Conservation (phyloP, 2,329 filamentous ascomycete genomes). For the Pestalotiopsis fici region DNA sequence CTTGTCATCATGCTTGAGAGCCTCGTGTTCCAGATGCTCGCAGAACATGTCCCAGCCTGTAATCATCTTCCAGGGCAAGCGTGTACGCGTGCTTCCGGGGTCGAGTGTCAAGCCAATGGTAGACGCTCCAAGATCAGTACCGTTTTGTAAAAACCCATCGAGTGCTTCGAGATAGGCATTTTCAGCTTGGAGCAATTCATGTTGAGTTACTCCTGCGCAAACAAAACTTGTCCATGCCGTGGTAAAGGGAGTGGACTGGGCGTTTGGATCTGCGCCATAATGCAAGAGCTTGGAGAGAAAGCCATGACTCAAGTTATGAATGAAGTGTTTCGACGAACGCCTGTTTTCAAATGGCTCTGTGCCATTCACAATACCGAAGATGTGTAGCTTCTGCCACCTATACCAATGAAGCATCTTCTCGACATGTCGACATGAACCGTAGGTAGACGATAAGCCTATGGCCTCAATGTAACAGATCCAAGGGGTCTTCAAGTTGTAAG, state of each 20-base stretch:
- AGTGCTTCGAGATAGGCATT: background rate
- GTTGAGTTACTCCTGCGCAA: background rate
- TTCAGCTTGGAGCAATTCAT: background rate
- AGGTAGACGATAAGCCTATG: background rate
- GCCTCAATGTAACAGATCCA: background rate
- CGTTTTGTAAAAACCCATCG: background rate
- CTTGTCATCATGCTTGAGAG: background rate
- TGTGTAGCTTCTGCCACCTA: background rate
- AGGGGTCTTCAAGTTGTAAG: background rate
- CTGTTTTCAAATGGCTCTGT: too few species aligned
- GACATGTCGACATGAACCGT: background rate
- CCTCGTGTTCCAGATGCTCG: background rate
- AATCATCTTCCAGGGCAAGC: background rate
- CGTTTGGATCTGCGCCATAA: background rate
- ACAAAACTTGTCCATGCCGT: background rate
- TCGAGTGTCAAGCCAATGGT: background rate
- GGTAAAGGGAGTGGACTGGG: background rate
- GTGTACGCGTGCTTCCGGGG: background rate
- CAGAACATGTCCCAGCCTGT: background rate
- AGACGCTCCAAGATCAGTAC: background rate
- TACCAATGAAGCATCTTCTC: background rate
- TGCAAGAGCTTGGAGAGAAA: background rate
- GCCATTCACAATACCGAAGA: too few species aligned
- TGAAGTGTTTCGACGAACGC: background rate
- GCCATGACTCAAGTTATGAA: background rate